Evolutionary conservation across 129 eudicot genomes (phyloP), one percentile per base, ranked within the genome.

Genomic region (Calendula officinalis): DNA sequence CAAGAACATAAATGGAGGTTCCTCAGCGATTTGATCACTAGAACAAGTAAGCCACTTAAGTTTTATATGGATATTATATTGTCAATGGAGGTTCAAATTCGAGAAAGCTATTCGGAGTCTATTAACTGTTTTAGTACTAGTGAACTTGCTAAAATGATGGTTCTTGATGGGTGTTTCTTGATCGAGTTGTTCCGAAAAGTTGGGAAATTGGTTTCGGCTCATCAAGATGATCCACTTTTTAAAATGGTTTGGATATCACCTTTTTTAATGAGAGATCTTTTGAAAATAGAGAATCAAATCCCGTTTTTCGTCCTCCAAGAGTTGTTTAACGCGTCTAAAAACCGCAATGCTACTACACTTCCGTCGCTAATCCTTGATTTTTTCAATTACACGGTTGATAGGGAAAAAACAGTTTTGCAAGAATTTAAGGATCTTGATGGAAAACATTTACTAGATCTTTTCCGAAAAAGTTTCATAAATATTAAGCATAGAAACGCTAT

Each of bases 81-180:
- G 64, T 37, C 47, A 1, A 44, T 68, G 70, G 75, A 62, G 16
- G 45, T 0, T 12, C 11, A 62, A 13, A 75, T 75, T 43, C 38
- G 75, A 62, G 60, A 69, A 6, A 53, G 75, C 40, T 75, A 75
- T 50, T 75, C 80, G 6, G 75, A 75, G 58, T 60, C 65, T n/a
- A 68, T 62, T 4, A 68, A 75, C n/a, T 46, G 7, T 38, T 56
- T 60, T 54, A 5, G 33, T 6, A 62, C 35, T 1, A 42, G 53
- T 51, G 75, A 75, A 14, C 75, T 75, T 68, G 80, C 75, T 45
- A 75, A 68, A 63, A 75, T 75, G 75, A 75, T 75, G 80, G 80
- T 75, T 46, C 75, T 75, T 60, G 80, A 75, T 68, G 75, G 80
- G 36, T 11, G 68, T 16, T 75, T 75, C 38, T 61, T 75, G 47